Percentiles rank a stretch among this genome's conserved stretches.
phyloP scores from a whole-genome alignment of 2,329 filamentous ascomycete genomes.

The Diaporthe citriasiana region DNA sequence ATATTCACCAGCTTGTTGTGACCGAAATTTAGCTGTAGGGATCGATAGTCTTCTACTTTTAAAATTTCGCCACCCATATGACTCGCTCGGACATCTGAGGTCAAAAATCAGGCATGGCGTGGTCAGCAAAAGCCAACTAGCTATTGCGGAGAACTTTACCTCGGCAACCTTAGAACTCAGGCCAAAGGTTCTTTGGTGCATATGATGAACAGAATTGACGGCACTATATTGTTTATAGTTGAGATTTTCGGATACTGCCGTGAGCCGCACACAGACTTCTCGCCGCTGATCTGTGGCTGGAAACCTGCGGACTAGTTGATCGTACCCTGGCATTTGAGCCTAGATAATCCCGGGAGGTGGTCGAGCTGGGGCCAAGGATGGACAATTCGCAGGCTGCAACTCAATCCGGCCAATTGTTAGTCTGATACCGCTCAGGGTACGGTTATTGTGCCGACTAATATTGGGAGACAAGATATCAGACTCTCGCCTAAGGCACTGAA shows the following conservation, averaged over 20 bases:
- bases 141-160: not conserved
- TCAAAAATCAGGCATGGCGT: not conserved
- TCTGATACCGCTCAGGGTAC: not conserved
- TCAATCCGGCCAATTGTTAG: not conserved
- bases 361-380: not conserved
- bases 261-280: not conserved
- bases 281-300: not conserved
- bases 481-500: not conserved
- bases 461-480: not conserved
- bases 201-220: not conserved
- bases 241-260: not conserved
- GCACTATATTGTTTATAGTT: not conserved
- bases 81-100: slow-evolving; percentile 11
- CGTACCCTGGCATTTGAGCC: not conserved
- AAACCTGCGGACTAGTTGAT: not conserved
- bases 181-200: not conserved
- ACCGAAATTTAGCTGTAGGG: not conserved
- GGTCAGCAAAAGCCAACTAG: not conserved
- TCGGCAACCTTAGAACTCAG: no score
- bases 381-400: not conserved
- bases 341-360: not conserved
- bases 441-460: not conserved
- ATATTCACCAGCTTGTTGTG: not conserved
- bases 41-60: not conserved
- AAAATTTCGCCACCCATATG: not conserved